Conservation (phyloP, 2,329 filamentous ascomycete species). For the Fusarium mundagurra region DNA sequence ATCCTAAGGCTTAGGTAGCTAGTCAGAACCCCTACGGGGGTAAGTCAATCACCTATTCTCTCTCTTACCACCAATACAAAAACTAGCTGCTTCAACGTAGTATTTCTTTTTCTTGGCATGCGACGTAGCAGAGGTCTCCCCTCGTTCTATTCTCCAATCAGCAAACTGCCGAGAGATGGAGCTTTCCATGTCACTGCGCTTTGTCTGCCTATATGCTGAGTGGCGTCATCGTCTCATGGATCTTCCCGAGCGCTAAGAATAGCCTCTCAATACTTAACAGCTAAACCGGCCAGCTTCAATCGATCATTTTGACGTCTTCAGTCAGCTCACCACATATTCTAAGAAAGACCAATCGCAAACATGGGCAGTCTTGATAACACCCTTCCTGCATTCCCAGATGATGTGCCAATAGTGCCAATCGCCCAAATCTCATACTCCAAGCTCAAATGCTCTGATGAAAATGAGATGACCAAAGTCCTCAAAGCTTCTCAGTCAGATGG, state of each 20-base stretch:
- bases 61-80: background rate
- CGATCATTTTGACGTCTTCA: background rate
- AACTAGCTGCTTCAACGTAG: background rate
- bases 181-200: background rate
- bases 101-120: background rate
- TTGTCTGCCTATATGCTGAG: accelerated
- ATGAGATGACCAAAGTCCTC: background rate
- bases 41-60: no score
- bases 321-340: background rate
- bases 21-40: no score
- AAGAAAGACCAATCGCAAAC: accelerated
- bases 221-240: background rate
- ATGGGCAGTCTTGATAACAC: background rate
- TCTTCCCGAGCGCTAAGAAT: background rate
- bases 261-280: background rate
- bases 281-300: background rate
- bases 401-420: background rate
- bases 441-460: background rate
- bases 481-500: background rate
- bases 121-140: background rate
- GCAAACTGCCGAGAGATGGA: background rate
- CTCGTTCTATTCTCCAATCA: background rate
- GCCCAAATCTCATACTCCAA: background rate
- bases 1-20: background rate
- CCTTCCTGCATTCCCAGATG: background rate